Conservation (phyloP, 1,139 yeast genomes). For the Debaryomycetaceae sp. region DNA sequence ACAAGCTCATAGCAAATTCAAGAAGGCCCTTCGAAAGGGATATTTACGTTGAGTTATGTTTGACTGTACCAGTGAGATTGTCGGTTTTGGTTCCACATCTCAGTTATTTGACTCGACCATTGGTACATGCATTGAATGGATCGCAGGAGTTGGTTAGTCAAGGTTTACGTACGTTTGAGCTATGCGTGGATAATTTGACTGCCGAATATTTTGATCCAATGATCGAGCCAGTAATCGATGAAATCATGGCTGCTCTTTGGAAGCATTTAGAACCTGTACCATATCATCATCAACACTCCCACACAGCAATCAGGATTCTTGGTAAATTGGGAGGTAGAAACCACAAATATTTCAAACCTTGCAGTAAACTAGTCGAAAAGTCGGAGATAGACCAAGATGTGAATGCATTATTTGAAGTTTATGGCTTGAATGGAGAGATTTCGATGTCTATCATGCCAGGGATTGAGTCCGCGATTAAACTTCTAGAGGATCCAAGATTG, state of each 20-base stretch:
- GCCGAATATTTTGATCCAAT: slow-evolving; percentile 97
- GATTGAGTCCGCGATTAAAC: slow-evolving; percentile 64
- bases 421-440: slow-evolving; percentile 60
- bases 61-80: slow-evolving; percentile 91
- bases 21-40: slow-evolving; percentile 89
- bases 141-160: slow-evolving; percentile 89
- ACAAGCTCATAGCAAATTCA: slow-evolving; percentile 77
- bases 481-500: slow-evolving; percentile 64
- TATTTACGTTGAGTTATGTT: slow-evolving; percentile 87
- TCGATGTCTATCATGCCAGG: slow-evolving; percentile 84
- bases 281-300: slow-evolving; percentile 89
- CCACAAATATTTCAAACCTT: slow-evolving; percentile 76
- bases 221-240: slow-evolving; percentile 91
- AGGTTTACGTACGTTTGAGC: slow-evolving; percentile 88
- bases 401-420: slow-evolving; percentile 63
- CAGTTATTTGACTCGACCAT: slow-evolving; percentile 81
- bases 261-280: slow-evolving; percentile 89
- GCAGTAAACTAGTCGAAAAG: slow-evolving; percentile 56
- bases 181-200: slow-evolving; percentile 95
- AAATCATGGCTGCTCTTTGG: slow-evolving; percentile 92
- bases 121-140: slow-evolving; percentile 87
- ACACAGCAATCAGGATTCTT: slow-evolving; percentile 85
- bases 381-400: slow-evolving; percentile 65
- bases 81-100: slow-evolving; percentile 93
- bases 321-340: slow-evolving; percentile 97